Conservation (phyloP, 1,139 yeast species). For the Protomyces inouyei region DNA sequence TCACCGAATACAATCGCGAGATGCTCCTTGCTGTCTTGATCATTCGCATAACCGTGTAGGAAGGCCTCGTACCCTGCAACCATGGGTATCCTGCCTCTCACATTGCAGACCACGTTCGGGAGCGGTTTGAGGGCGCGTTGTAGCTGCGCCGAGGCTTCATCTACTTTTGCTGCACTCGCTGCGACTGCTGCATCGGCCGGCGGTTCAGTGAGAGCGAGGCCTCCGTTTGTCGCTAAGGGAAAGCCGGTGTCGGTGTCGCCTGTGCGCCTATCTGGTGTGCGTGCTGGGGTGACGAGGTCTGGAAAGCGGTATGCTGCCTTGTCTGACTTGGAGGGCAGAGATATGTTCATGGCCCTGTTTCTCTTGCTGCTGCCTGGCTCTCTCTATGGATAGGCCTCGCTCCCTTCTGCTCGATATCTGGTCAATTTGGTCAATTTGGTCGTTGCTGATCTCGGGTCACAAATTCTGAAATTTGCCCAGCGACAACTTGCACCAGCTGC, state of each 20-base stretch:
- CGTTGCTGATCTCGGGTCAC: no score
- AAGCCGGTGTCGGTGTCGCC: neutral
- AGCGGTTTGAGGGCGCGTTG: slow-evolving; percentile 36
- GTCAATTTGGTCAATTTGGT: no score
- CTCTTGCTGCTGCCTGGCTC: neutral
- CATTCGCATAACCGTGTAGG: slow-evolving; percentile 79
- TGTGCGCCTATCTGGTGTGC: neutral
- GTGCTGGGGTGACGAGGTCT: slow-evolving; percentile 21
- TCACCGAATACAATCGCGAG: slow-evolving; percentile 96
- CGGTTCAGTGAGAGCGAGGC: slow-evolving; percentile 1
- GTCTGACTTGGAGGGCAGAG: neutral
- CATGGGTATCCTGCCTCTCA: slow-evolving; percentile 91
- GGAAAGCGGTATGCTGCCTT: slow-evolving; percentile 11
- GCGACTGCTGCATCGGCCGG: neutral
- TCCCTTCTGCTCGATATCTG: no score
- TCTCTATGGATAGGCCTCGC: no score
- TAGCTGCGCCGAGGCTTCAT: slow-evolving; percentile 10
- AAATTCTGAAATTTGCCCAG: no score
- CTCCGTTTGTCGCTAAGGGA: slow-evolving; percentile 1
- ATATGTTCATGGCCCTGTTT: neutral
- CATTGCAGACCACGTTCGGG: slow-evolving; percentile 81
- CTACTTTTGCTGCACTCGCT: neutral
- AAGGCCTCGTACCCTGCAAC: slow-evolving; percentile 89
- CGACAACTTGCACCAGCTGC: no score
- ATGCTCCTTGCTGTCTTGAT: slow-evolving; percentile 87